Base-by-base conservation (phyloP, 805 yeast species). In the Yamadazyma kitorensis region DNA sequence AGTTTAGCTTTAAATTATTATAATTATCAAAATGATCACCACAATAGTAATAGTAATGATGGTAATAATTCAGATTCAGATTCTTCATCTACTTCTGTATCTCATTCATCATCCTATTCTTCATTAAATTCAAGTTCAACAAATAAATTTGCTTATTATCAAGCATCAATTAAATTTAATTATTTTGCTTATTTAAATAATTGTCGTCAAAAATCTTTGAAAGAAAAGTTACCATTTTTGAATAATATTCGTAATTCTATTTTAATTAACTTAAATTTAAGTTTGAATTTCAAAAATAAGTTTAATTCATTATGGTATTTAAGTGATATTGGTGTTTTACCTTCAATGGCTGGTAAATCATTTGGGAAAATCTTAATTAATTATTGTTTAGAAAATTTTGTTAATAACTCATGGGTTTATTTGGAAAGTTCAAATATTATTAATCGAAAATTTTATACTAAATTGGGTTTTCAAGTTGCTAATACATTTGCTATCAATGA, bases 301-400 rank as follows among this genome's bases (percentile, higher is more conserved):
- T 57, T 55, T 32, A 54, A 55, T 28, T 51, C 60, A 27, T 55
- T 75, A 33, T 78, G 82, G 82, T 78, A 78, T 50, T 60, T 78
- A 41, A 65, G 72, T 29, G 82, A 78, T 50, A 62, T 78, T 34
- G 82, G 82, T 26, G 75, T 78, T 16, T 59, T 73, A 27, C 79
- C 80, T 6, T 52, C 66, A 25, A 78, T 78, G 58, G 61, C 78
- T 49, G 82, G 83, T 34, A 73, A 72, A 47, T 81, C 82, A 15
- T 63, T 74, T 44, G 79, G 80, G 22, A 64, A 75, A 49, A 57
- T 65, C 39, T 58, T 78, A 40, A 57, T 77, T 32, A 72, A 75
- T 41, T 66, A 63, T 50, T 75, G 72, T 33, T 61, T 74, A 35
- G 69, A 71, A 26, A 61, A 70, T 40, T 74, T 58, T 49, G 59